phyloP scores from a whole-genome alignment of 768 basidiomycete species.

The Leucocoprinus sp. region DNA sequence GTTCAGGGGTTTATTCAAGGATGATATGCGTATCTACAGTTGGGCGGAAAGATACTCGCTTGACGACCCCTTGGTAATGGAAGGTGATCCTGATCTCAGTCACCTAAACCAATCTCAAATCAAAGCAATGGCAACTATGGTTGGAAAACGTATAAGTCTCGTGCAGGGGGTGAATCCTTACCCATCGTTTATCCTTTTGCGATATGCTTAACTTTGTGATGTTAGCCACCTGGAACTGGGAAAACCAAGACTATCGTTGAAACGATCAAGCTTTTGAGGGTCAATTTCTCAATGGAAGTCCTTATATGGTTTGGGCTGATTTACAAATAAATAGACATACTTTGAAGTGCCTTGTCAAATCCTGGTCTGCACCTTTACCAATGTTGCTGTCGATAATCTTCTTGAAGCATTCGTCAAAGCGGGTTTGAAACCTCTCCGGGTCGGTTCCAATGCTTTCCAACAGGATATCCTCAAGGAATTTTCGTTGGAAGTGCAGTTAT shows the following conservation, averaged over 20 bases:
- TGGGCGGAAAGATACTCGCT: conserved; percentile 70
- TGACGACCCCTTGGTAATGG: conserved; percentile 51
- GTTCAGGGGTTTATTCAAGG: conserved; percentile 46
- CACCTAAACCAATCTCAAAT: conserved; percentile 72
- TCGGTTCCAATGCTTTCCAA: conserved; percentile 59
- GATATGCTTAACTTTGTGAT: conserved; percentile 5
- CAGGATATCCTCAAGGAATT: conserved; percentile 44
- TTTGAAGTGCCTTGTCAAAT: conserved; percentile 80
- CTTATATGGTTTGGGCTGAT: neutral
- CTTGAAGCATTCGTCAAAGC: conserved; percentile 60
- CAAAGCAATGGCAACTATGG: conserved; percentile 79
- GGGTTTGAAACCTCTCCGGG: conserved; percentile 66
- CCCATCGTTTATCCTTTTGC: neutral
- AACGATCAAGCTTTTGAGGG: conserved; percentile 72
- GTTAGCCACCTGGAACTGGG: conserved; percentile 83
- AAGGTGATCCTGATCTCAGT: conserved; percentile 67
- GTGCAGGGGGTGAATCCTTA: conserved; percentile 73
- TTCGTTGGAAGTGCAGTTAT: conserved; percentile 58
- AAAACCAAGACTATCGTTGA: conserved; percentile 93
- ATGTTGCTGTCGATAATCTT: conserved; percentile 88
- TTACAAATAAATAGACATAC: conserved; percentile 37
- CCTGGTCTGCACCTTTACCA: conserved; percentile 91
- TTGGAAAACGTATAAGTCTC: conserved; percentile 68
- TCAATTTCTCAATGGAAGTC: conserved; percentile 19
- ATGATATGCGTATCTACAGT: conserved; percentile 70